Base-by-base conservation (phyloP, 176 grass and related monocot genomes). In the Oryza punctata region DNA sequence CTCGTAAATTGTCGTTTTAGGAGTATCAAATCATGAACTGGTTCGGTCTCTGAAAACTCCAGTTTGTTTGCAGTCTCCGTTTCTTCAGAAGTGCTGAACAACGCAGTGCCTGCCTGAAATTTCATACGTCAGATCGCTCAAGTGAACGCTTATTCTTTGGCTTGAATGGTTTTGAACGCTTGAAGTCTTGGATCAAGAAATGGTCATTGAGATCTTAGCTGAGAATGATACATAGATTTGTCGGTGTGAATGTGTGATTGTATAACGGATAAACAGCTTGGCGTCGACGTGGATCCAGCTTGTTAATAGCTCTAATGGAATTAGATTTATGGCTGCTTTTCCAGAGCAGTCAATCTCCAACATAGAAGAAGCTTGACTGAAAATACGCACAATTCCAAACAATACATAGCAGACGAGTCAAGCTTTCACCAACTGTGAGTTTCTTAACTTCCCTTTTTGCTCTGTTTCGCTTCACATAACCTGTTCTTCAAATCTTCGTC, bases 281-380 rank as follows among this genome's bases (percentile, higher is more conserved):
- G 5, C 63, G 26, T 25, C 33, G 32, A 86, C 78, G 84, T 78
- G 79, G 73, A 86, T 86, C 88, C 88, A 86, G 68, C 79, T 90
- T 86, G 60, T 76, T 49, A 37, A 19, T 10, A 21, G 67, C 72
- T 64, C 73, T 77, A 50, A 37, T 38, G 4, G 8, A 61, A 44
- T 77, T 57, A 15, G 26, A 35, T 28, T 52, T 65, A 29, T 50
- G 27, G 61, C 24, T 23, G 27, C 10, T 5, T 35, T 26, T 78
- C 45, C 12, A 5, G 84, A 75, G 61, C 76, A 19, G 38, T 63
- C 84, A 40, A 57, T 68, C 33, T 44, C 70, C 8, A 24, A 68
- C 70, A 57, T 23, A 70, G 61, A 67, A 60, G 46, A 80, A 41
- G 8, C 54, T 65, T 66, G 54, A n/a, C n/a, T 16, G 49, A 18